Base-by-base conservation (phyloP, 2,329 filamentous ascomycete genomes). In the Aspergillus tanneri region DNA sequence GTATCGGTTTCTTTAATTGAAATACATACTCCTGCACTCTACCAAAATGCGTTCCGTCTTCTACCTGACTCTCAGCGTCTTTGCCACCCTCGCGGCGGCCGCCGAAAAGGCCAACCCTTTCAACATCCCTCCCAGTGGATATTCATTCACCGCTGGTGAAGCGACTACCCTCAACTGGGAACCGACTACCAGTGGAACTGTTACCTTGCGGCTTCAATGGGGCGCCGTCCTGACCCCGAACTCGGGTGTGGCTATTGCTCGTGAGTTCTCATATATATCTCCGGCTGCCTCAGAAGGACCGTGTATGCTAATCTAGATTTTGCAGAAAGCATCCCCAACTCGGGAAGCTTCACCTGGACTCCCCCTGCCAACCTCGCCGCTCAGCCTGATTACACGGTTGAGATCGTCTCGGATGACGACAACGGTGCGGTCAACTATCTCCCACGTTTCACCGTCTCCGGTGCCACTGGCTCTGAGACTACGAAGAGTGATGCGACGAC, bases 201-300 rank as follows among this genome's bases (percentile, higher is more conserved):
- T 82, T 24, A 75, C 76, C 32, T 72, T 82, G 58, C 74, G 73
- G 34, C 66, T 82, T 48, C 70, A 77, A 52, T 71, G 75, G 54
- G 71, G 65, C 22, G 67, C 69, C 6, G 63, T 67, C 47, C 66
- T 69, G 55, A 69, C 74, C 47, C 59, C 78, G 11, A 54, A 62
- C 45, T 53, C 62, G 6, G 77, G 76, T 18, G 64, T 62, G 24
- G 49, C 62, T 35, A 67, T 79, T 60, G 74, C 67, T 35, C 56
- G 76, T 78, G 64, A 62, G 74, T 11, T 9, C 3, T 36, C 19
- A n/a, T 2, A 32, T 11, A 16, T 9, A 12, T 22, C 10, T 14
- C 6, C 25, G 11, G 9, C 25, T 25, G 32, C 23, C 14, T 12
- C 2, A 11, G 16, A 34, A 12, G 8, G 42, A 12, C 11, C 12